Base-by-base conservation (phyloP, 192 early-diverging fungal species). In the Chytriomyces sp. region DNA sequence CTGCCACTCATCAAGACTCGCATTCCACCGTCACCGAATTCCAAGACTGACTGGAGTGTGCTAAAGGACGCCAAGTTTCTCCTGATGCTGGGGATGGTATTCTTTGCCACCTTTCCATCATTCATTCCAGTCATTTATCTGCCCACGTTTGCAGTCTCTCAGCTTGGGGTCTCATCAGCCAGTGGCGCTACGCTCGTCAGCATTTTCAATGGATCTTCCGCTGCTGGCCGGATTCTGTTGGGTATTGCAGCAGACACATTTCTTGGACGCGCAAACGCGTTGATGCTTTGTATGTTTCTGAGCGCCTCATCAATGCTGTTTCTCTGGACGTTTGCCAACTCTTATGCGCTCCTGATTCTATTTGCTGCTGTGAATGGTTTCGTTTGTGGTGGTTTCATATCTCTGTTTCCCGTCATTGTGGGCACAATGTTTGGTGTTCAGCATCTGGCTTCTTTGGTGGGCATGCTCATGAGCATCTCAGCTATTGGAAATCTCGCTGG, bases 161-260 rank as follows among this genome's bases (percentile, higher is more conserved):
- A 4, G 6, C 14, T 70, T 36, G 54, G 54, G 26, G 3, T 36
- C 6, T n/a, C 67, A 8, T 8, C 52, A 8, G 6, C 67, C 26
- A 12, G 7, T 8, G 67, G 17, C 49, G 54, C 67, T 4, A 19
- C 54, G 5, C 67, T 70, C 54, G 28, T 70, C 70, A 93, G 28
- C 86, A 88, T 41, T 73, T 93, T 33, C 81, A 92, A 90, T 68
- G 90, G 86, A 30, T 86, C 88, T 1, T 82, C 84, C 1, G 88
- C 85, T 54, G 44, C 88, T 5, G 90, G 90, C 3, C 85, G 90
- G 52, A 80, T 92, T 57, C 64, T 81, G 7, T 80, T 89, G 38
- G 90, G 90, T 3, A 85, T 82, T 49, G 78, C 78, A 17, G 89
- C 90, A 7, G 90, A 91, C 40, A 74, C 70, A 69, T 5, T 70